phyloP scores from a whole-genome alignment of 2,329 filamentous ascomycete genomes.

The Aspergillus caelatus region DNA sequence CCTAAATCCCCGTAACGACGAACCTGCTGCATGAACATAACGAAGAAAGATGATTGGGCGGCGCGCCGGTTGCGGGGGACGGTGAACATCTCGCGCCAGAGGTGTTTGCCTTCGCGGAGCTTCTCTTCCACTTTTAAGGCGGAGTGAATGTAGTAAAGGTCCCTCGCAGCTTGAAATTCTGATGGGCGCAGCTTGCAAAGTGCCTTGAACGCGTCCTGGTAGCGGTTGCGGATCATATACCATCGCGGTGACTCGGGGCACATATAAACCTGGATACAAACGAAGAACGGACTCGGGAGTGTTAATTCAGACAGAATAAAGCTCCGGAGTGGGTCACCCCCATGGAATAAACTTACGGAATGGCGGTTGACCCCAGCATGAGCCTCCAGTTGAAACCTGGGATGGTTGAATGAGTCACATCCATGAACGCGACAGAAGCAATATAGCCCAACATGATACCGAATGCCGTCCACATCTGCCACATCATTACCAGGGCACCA shows the following conservation, averaged over 20 bases:
- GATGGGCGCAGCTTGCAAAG: slow-evolving; percentile 48
- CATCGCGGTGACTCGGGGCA: slow-evolving; percentile 59
- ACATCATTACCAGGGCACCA: slow-evolving; percentile 79
- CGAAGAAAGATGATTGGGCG: slow-evolving; percentile 61
- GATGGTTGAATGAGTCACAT: slow-evolving; percentile 56
- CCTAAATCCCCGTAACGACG: background rate
- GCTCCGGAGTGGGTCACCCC: accelerated
- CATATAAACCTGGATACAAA: slow-evolving; percentile 63
- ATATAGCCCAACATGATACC: slow-evolving; percentile 60
- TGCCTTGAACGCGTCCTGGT: slow-evolving; percentile 45
- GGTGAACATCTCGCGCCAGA: slow-evolving; percentile 56
- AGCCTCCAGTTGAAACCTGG: slow-evolving; percentile 67
- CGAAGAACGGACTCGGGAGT: slow-evolving; percentile 1
- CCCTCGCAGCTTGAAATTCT: slow-evolving; percentile 48
- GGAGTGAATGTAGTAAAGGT: slow-evolving; percentile 51
- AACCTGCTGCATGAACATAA: slow-evolving; percentile 70
- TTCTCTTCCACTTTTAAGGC: slow-evolving; percentile 64
- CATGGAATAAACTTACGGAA: slow-evolving; percentile 42
- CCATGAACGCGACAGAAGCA: slow-evolving; percentile 64
- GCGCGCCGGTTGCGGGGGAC: slow-evolving; percentile 66
- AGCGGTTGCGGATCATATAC: slow-evolving; percentile 50
- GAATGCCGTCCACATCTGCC: slow-evolving; percentile 64
- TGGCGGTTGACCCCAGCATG: slow-evolving; percentile 69
- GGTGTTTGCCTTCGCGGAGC: slow-evolving; percentile 53
- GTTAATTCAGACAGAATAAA: background rate